Base-by-base conservation (phyloP, 192 early-diverging fungal species). In the Coemansia sp. region DNA sequence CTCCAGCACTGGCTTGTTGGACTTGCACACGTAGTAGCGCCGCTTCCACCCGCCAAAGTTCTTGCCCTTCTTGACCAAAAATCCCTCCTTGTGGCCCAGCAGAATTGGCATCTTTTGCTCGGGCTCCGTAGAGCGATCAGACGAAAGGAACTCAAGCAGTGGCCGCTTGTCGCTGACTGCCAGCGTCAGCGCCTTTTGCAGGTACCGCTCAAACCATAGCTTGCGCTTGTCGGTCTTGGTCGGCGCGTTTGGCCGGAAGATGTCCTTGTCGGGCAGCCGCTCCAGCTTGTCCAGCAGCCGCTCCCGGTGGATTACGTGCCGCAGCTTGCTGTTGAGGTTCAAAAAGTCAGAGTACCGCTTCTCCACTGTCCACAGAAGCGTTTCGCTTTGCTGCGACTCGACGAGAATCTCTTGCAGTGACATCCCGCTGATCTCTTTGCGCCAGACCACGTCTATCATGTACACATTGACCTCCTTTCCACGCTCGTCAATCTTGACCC, bases 21-120 rank as follows among this genome's bases (percentile, higher is more conserved):
- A 73, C 62, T 80, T 80, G 67, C 77, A 83, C 38, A 88, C 83
- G 69, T 93, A 96, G 77, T 89, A 96, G 55, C 93, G 85, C 35
- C 91, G 83, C 71, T 98, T 98, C 94, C 94, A 96, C 9, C 93
- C 94, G 55, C 96, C 94, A 91, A 98, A 97, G 72, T 89, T 94
- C 69, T 95, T 98, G 52, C 96, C 94, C 77, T 88, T 88, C 69
- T 96, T 98, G 50, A 92, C 89, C 60, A 97, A 74, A 56, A 88
- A 93, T 6, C 94, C 94, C 77, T 94, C 93, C 61, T 92, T 93
- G 64, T 82, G 75, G 0, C 86, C 87, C 10, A 83, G 54, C n/a
- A 78, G 69, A 58, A 85, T 82, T n/a, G 75, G 72, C 79, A 81
- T 81, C 39, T 62, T 69, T 53, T 64, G 65, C 57, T 74, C 72